A percentile compares a stretch with the other conserved stretches of the same genome.
These are phyloP conservation scores for Leccinellum rugosiceps DNA, from an alignment of 768 basidiomycete species.

Conservation along the genomic window DNA sequence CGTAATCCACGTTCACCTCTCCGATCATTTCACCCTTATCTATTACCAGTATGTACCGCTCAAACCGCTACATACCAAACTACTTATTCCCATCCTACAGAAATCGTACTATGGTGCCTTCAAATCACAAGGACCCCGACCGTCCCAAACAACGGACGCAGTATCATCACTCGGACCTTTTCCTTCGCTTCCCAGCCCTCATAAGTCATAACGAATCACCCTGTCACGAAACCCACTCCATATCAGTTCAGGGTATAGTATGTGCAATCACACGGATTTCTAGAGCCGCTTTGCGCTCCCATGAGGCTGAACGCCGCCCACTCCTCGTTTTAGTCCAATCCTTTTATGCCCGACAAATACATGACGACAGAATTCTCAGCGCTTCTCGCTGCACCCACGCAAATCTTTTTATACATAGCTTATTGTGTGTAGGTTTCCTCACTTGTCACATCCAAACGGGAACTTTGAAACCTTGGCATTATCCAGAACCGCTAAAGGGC, in stretches of 20 bases:
- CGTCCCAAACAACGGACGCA: neutral
- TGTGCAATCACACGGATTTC: neutral
- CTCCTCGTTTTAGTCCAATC: neutral
- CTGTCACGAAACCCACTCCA: neutral
- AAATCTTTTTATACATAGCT: neutral
- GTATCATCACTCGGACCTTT: neutral
- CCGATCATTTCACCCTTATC: slow-evolving; percentile 25
- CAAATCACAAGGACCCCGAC: neutral
- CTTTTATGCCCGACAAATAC: neutral
- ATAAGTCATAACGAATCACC: neutral
- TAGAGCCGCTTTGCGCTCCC: neutral
- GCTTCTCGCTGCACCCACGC: neutral
- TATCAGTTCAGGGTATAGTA: neutral
- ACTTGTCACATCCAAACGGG: neutral
- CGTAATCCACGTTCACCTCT: slow-evolving; percentile 21
- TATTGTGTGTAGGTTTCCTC: neutral
- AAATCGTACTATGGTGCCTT: neutral
- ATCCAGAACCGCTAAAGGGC: neutral
- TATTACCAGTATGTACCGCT: neutral
- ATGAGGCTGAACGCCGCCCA: neutral
- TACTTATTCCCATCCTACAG: neutral
- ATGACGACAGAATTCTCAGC: slow-evolving; percentile 4
- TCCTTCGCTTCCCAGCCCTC: slow-evolving; percentile 6
- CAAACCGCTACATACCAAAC: neutral
- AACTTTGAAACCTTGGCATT: neutral